A percentile compares a stretch with the other conserved stretches of the same genome.
phyloP scores from a whole-genome alignment of 2,329 filamentous ascomycete species.

The Lachnellula occidentalis region DNA sequence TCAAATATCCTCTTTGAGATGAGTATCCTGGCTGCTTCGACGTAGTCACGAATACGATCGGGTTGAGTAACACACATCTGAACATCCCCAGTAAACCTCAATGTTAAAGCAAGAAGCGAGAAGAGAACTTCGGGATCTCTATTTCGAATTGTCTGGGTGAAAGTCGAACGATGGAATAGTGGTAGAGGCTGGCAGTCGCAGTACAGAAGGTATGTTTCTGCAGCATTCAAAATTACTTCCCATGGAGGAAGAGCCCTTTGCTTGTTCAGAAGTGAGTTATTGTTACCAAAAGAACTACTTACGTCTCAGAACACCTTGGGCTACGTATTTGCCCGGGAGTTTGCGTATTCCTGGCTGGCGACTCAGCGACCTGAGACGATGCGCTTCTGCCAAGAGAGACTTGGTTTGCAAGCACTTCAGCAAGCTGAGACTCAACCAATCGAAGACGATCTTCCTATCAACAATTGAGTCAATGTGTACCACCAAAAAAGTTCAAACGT shows the following conservation, averaged over 20 bases:
- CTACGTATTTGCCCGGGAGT: neutral
- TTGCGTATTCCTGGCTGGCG: slow-evolving; percentile 8
- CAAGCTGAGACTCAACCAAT: slow-evolving; percentile 25
- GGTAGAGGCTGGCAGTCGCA: slow-evolving; percentile 46
- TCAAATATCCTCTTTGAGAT: slow-evolving; percentile 33
- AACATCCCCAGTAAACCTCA: slow-evolving; percentile 36
- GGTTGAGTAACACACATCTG: slow-evolving; percentile 21
- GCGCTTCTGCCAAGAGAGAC: slow-evolving; percentile 8
- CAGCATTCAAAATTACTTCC: slow-evolving; percentile 35
- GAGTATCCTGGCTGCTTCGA: slow-evolving; percentile 30
- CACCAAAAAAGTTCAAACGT: neutral
- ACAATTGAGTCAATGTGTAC: neutral
- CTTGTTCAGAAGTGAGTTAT: neutral
- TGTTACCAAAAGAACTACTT: neutral
- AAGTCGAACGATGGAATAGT: slow-evolving; percentile 38
- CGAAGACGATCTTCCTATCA: slow-evolving; percentile 27
- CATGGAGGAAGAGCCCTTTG: slow-evolving; percentile 32
- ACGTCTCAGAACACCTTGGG: slow-evolving; percentile 12
- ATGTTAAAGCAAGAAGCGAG: slow-evolving; percentile 35
- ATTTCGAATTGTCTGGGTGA: slow-evolving; percentile 35
- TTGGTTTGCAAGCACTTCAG: slow-evolving; percentile 26
- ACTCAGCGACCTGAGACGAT: slow-evolving; percentile 8
- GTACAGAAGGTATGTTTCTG: slow-evolving; percentile 40
- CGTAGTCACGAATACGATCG: slow-evolving; percentile 32
- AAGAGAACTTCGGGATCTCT: slow-evolving; percentile 35